Conservation (phyloP, 352 stramenopile genomes). For the Thraustotheca clavata region DNA sequence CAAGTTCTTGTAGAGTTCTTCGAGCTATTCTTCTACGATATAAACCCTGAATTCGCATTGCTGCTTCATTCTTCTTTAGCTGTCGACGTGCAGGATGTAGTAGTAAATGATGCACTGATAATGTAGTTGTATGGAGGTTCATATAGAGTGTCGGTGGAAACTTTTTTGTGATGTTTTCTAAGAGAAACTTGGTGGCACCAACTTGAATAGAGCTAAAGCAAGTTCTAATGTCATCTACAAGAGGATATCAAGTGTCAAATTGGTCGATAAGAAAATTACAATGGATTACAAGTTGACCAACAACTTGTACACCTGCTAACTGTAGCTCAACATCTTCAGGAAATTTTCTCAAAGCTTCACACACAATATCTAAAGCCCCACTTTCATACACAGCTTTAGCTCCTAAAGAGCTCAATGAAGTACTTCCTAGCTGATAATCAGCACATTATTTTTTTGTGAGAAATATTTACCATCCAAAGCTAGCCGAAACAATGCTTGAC, state of each 20-base stretch:
- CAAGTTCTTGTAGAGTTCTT: constrained; percentile 30
- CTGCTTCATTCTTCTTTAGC: constrained; percentile 2
- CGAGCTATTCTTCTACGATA: constrained; percentile 47
- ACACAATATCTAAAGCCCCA: constrained; percentile 25
- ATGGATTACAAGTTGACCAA: neutral
- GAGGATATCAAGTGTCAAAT: neutral
- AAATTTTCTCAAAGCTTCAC: constrained; percentile 43
- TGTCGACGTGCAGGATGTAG: neutral
- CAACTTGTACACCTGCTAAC: neutral
- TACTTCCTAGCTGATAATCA: no score
- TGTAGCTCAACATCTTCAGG: constrained; percentile 35
- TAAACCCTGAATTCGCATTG: constrained; percentile 39
- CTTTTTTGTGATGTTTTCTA: neutral
- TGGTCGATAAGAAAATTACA: neutral
- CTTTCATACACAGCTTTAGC: constrained; percentile 26
- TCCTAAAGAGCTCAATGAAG: no score
- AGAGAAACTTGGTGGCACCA: constrained; percentile 10
- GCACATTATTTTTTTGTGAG: no score
- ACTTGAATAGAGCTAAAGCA: neutral
- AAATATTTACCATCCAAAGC: neutral
- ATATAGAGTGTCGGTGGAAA: neutral
- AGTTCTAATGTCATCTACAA: neutral
- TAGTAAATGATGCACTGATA: neutral
- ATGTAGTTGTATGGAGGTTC: neutral
- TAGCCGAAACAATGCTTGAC: constrained; percentile 33